These are phyloP conservation scores for Tetrapisispora taiwanensis DNA, from an alignment of 805 yeast species.

Conservation along the genomic window DNA sequence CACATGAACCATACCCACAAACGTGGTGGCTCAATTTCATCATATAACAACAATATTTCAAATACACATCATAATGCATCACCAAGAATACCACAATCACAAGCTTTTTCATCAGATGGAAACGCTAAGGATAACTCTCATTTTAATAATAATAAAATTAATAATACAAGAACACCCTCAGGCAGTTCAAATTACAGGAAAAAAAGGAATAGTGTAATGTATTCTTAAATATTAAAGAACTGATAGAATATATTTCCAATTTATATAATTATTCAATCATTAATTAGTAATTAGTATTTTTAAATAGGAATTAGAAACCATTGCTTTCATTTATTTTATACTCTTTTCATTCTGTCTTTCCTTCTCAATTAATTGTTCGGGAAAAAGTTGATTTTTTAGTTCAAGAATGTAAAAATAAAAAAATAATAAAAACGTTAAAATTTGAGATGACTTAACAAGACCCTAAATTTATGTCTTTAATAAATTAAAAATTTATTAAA, in stretches of 20 bases:
- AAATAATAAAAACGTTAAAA: no score
- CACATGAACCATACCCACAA: not conserved
- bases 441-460: no score
- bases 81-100: constrained; percentile 2
- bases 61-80: constrained; percentile 1
- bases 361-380: not conserved
- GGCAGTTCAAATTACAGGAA: constrained; percentile 2
- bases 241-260: not conserved
- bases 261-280: not conserved
- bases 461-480: no score
- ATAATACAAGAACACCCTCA: not conserved
- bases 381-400: no score
- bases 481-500: no score
- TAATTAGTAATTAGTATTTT: not conserved
- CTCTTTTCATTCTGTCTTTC: not conserved
- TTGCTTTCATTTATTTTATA: not conserved
- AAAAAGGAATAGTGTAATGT: constrained; percentile 6
- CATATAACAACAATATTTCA: not conserved
- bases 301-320: no score
- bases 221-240: not conserved
- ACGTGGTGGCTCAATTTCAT: not conserved
- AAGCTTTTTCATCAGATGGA: not conserved
- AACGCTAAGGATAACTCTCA: not conserved
- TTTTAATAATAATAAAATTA: not conserved
- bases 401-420: no score